These are phyloP conservation scores for Backusella psychrophila DNA, from an alignment of 192 early-diverging fungal genomes.

Conservation along the genomic window DNA sequence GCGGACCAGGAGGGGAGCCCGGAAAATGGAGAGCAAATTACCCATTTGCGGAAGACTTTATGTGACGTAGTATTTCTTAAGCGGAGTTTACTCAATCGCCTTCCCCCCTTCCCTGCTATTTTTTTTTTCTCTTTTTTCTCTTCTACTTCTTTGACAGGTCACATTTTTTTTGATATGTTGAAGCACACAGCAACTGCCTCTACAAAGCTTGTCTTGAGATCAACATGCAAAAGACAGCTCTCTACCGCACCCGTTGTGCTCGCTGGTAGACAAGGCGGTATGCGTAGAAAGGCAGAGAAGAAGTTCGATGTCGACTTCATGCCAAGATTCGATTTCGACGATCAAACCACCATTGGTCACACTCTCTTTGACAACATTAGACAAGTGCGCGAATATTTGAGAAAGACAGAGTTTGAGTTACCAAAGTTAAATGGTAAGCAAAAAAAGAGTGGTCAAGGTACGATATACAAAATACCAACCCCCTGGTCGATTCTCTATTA, in stretches of 20 bases:
- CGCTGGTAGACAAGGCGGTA: constrained; percentile 15
- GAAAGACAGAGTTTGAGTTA: constrained; percentile 56
- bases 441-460: neutral
- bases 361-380: constrained; percentile 45
- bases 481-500: neutral
- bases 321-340: constrained; percentile 52
- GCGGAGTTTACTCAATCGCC: neutral
- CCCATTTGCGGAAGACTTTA: neutral
- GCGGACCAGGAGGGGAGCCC: neutral
- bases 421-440: constrained; percentile 56
- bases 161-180: neutral
- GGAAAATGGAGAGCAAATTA: neutral
- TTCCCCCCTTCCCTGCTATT: neutral
- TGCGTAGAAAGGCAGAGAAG: constrained; percentile 31
- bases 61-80: neutral
- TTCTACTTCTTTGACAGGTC: neutral
- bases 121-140: neutral
- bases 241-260: constrained; percentile 3
- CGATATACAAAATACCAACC: neutral
- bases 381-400: constrained; percentile 54
- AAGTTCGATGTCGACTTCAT: constrained; percentile 49
- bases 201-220: neutral
- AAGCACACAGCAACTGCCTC: neutral
- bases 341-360: constrained; percentile 55
- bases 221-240: constrained; percentile 4